A percentile compares a stretch with the other conserved stretches of the same genome.
phyloP scores from a whole-genome alignment of 2,329 filamentous ascomycete genomes.

The Colletotrichum cuscutae region DNA sequence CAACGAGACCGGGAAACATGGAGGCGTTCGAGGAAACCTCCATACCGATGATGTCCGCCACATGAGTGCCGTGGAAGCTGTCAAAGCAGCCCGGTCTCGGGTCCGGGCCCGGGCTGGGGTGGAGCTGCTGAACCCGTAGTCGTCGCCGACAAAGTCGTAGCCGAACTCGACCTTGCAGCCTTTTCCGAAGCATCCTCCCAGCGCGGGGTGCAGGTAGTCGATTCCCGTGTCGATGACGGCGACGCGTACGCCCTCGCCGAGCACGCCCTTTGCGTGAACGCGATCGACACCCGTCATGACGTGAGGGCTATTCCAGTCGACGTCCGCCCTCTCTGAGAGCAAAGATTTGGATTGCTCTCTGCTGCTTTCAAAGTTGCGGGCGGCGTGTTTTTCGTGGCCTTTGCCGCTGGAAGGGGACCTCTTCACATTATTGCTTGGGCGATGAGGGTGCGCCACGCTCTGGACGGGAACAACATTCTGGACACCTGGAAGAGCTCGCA shows the following conservation, averaged over 20 bases:
- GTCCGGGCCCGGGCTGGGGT: slow-evolving; percentile 33
- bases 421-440: not conserved
- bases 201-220: slow-evolving; percentile 19
- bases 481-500: slow-evolving; percentile 11
- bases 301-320: slow-evolving; percentile 22
- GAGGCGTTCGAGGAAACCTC: slow-evolving; percentile 6
- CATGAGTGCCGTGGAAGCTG: slow-evolving; percentile 43
- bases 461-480: slow-evolving; percentile 2
- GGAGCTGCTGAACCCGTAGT: slow-evolving; percentile 19
- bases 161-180: slow-evolving; percentile 34
- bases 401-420: not conserved
- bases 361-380: not conserved
- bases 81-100: slow-evolving; percentile 36
- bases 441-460: not conserved
- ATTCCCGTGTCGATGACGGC: slow-evolving; percentile 29
- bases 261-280: slow-evolving; percentile 18
- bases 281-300: slow-evolving; percentile 22
- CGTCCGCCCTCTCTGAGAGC: not conserved
- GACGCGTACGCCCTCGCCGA: slow-evolving; percentile 18
- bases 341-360: not conserved
- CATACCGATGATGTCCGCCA: slow-evolving; percentile 37
- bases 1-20: slow-evolving; percentile 31
- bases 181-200: slow-evolving; percentile 24
- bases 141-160: slow-evolving; percentile 39
- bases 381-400: no score